These are phyloP conservation scores for Pichia sp. DNA, from an alignment of 1,139 yeast species.

Conservation along the genomic window DNA sequence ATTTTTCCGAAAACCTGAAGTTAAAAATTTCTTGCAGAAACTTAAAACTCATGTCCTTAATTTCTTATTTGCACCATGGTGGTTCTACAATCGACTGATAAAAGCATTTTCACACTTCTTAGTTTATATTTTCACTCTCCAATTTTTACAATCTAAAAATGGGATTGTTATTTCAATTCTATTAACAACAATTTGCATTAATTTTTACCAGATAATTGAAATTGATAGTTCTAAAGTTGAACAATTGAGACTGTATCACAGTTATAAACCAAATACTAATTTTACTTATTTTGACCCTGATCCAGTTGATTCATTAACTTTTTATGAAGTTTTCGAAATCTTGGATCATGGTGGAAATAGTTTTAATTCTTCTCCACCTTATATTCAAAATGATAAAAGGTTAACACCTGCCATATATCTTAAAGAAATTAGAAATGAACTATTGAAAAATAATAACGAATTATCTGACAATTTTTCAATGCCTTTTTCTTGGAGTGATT, in stretches of 20 bases:
- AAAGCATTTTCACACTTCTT: background rate
- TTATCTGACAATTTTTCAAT: conserved; percentile 9
- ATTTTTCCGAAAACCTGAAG: too few species aligned
- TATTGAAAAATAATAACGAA: background rate
- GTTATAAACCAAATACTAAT: background rate
- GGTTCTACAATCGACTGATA: background rate
- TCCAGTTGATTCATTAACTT: background rate
- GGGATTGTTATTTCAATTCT: background rate
- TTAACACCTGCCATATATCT: conserved; percentile 7
- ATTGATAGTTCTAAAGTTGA: background rate
- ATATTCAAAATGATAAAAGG: conserved; percentile 1
- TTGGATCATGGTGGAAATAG: background rate
- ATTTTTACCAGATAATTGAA: background rate
- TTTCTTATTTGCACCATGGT: too few species aligned
- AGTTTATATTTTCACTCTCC: background rate
- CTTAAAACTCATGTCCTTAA: too few species aligned
- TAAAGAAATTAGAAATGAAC: background rate
- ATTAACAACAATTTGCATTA: background rate
- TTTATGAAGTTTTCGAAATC: background rate
- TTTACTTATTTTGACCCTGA: conserved; percentile 1
- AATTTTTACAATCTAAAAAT: background rate
- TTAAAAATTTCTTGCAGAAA: too few species aligned
- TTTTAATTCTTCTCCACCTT: conserved; percentile 1
- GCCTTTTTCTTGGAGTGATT: conserved; percentile 25
- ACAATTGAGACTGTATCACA: background rate